These are phyloP conservation scores for Pichia kluyveri DNA, from an alignment of 805 yeast genomes.

Conservation along the genomic window DNA sequence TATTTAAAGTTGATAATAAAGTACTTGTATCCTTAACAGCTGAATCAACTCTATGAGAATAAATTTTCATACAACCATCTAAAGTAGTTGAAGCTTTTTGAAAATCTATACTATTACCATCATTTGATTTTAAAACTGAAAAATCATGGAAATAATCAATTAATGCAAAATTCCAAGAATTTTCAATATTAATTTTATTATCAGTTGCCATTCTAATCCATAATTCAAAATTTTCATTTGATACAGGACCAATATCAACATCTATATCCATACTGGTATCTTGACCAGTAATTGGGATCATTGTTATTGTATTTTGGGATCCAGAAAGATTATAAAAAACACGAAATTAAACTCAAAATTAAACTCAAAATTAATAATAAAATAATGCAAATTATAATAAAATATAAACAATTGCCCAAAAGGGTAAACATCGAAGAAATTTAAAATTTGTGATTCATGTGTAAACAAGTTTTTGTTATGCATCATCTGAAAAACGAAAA, in stretches of 20 bases:
- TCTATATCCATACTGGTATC: background rate
- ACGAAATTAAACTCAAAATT: too few species aligned
- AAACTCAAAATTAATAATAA: too few species aligned
- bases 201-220: constrained; percentile 82
- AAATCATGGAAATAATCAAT: constrained; percentile 88
- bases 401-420: background rate
- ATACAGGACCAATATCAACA: constrained; percentile 7
- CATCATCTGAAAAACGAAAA: too few species aligned
- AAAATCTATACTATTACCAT: constrained; percentile 74
- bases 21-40: constrained; percentile 87
- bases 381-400: background rate
- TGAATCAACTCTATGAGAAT: constrained; percentile 84
- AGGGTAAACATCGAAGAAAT: background rate
- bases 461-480: too few species aligned
- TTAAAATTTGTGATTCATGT: too few species aligned
- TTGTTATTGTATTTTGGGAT: too few species aligned
- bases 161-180: constrained; percentile 85
- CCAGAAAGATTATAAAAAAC: background rate
- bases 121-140: constrained; percentile 47
- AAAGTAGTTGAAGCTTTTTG: constrained; percentile 86
- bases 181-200: constrained; percentile 73
- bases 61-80: constrained; percentile 92
- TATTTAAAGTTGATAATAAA: constrained; percentile 40
- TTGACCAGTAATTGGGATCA: too few species aligned
- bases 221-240: constrained; percentile 51